Base-by-base conservation (phyloP, 352 stramenopile species). In the Phytopythium ostracodes region DNA sequence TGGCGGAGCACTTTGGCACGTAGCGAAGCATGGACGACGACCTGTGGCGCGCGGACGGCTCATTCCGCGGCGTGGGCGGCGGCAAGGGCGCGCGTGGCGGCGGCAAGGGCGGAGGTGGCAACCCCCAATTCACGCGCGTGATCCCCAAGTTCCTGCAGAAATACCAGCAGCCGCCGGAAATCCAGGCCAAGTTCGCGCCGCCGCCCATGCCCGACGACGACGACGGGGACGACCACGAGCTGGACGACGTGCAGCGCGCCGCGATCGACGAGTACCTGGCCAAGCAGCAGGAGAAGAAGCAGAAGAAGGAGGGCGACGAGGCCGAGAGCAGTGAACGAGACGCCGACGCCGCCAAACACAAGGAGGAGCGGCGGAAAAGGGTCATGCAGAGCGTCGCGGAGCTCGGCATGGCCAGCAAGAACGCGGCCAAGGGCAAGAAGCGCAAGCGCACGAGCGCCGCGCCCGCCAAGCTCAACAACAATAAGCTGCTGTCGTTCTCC, bases 61-160 rank as follows among this genome's bases (percentile, higher is more conserved):
- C 79, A 60, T 83, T 94, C 58, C 79, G 84, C 25, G 77, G 76
- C 52, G 61, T 88, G n/a, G 64, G 51, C 20, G 63, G 42, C 18
- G 47, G 71, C n/a, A 65, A 40, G 17, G 68, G 62, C 20, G 72
- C 63, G 2, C 51, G 61, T 27, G 56, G 56, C 44, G 69, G 72
- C 12, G 69, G 63, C 27, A 77, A 76, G 25, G 70, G 65, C 8
- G 71, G 72, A 40, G 79, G 74, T 11, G 75, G 81, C 36, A 78
- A 78, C 0, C 86, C 81, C 12, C 71, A 92, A 62, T 94, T 92
- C 71, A 94, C 77, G 35, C 83, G 84, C 7, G 82, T 92, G 61
- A 88, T 94, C 56, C 86, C 86, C 40, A 92, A 91, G 62, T 94
- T 94, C 60, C 65, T 94, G 51, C 86, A 86, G 46, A 85, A 91